Evolutionary conservation across 2,329 filamentous ascomycete species (phyloP).

Genomic region (Myriosclerotinia scirpicola): DNA sequence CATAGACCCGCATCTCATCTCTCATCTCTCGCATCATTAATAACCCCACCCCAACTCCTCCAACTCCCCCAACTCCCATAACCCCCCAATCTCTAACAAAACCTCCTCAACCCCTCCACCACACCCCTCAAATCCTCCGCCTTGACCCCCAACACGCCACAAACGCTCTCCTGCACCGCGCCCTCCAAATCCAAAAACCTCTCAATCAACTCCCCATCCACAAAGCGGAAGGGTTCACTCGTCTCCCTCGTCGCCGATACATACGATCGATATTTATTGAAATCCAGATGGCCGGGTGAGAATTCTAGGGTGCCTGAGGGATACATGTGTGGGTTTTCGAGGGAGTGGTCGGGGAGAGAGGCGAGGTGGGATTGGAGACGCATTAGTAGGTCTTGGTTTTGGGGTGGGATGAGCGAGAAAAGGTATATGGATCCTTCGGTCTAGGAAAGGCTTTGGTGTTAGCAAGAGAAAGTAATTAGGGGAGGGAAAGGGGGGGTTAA

Average conservation of each 20-base stretch:
- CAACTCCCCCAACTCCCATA: no score
- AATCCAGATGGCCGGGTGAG: conserved; percentile 71
- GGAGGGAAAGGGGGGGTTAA: conserved; percentile 26
- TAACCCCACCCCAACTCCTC: no score
- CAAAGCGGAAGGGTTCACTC: conserved; percentile 78
- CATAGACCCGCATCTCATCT: no score
- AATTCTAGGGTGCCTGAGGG: conserved; percentile 49
- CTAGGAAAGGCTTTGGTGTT: conserved; percentile 47
- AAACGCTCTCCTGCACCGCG: conserved; percentile 53
- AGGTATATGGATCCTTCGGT: conserved; percentile 91
- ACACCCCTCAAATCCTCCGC: conserved; percentile 62
- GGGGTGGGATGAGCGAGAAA: conserved; percentile 73
- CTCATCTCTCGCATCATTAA: no score
- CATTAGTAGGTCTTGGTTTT: conserved; percentile 77
- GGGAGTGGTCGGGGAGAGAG: conserved; percentile 34
- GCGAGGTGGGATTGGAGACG: conserved; percentile 74
- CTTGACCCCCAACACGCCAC: conserved; percentile 57
- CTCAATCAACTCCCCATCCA: conserved; percentile 91
- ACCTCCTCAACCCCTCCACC: conserved; percentile 61
- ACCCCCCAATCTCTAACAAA: conserved; percentile 48
- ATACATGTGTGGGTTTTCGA: neutral
- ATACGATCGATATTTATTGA: conserved; percentile 80
- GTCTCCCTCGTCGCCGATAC: conserved; percentile 68
- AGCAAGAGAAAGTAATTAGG: conserved; percentile 1
- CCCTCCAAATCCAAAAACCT: conserved; percentile 73